Evolutionary conservation across 2,329 filamentous ascomycete genomes (phyloP).

Genomic region (Cryphonectria japonica): DNA sequence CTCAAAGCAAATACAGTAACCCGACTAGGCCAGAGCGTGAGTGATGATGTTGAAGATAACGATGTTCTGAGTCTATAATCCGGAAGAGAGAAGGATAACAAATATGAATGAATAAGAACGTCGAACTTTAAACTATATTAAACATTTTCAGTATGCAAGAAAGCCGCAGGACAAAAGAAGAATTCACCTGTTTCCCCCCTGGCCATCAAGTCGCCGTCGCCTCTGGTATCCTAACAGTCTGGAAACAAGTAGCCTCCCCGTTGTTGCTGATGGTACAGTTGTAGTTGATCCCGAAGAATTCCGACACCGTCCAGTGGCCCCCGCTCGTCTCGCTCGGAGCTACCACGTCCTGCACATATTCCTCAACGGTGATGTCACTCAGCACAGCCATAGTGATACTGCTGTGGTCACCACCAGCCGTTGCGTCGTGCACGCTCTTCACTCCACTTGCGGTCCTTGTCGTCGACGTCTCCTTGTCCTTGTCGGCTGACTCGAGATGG

Average conservation of each 20-base stretch:
- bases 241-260: neutral
- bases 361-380: neutral
- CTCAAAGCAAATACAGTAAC: neutral
- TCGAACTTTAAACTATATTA: neutral
- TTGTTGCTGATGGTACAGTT: conserved; percentile 1
- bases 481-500: neutral
- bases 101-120: neutral
- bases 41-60: neutral
- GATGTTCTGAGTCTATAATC: neutral
- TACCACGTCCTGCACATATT: neutral
- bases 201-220: neutral
- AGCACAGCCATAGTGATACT: neutral
- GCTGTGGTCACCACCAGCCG: neutral
- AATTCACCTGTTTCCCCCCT: neutral
- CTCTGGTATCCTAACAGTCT: conserved; percentile 10
- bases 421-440: neutral
- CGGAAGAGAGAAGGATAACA: neutral
- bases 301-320: conserved; percentile 8
- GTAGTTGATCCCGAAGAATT: conserved; percentile 5
- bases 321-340: too few relatives aligned
- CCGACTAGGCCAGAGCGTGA: neutral
- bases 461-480: neutral
- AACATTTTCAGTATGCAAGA: neutral
- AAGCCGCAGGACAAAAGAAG: neutral
- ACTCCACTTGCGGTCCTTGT: neutral